These are phyloP conservation scores for Solanum commersonii DNA, from an alignment of 257 asterid species.

Conservation along the genomic window DNA sequence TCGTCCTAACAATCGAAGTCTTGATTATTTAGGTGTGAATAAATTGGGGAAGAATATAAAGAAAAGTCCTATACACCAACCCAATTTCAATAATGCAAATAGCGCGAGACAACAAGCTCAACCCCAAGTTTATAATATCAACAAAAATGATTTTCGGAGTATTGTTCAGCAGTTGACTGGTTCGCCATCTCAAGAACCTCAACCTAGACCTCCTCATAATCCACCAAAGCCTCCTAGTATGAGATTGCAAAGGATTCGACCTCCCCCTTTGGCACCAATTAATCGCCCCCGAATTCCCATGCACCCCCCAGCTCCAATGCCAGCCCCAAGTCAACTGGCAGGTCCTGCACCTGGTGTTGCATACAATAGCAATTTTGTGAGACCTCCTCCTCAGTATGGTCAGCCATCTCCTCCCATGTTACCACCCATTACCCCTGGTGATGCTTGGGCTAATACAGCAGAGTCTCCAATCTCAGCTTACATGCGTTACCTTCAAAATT, in stretches of 20 bases:
- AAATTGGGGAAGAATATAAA: constrained; percentile 72
- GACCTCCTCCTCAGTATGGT: constrained; percentile 59
- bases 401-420: constrained; percentile 38
- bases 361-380: constrained; percentile 28
- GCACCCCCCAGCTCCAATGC: constrained; percentile 33
- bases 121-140: constrained; percentile 81
- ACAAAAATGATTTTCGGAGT: constrained; percentile 82
- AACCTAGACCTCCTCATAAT: constrained; percentile 57
- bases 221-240: constrained; percentile 56
- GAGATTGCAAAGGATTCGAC: constrained; percentile 71
- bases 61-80: constrained; percentile 85
- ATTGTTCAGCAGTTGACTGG: constrained; percentile 88
- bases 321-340: constrained; percentile 22
- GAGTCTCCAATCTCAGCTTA: constrained; percentile 87
- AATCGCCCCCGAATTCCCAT: constrained; percentile 51
- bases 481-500: constrained; percentile 82
- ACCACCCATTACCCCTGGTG: constrained; percentile 46
- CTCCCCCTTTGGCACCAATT: constrained; percentile 74
- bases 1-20: constrained; percentile 37
- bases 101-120: constrained; percentile 64
- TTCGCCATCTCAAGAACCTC: constrained; percentile 56
- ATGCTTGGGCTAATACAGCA: constrained; percentile 59
- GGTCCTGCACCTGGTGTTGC: constrained; percentile 24
- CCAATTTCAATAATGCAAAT: constrained; percentile 29
- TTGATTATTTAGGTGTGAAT: constrained; percentile 71